Base-by-base conservation (phyloP, 176 grass and related monocot species). In the Eleusine coracana region DNA sequence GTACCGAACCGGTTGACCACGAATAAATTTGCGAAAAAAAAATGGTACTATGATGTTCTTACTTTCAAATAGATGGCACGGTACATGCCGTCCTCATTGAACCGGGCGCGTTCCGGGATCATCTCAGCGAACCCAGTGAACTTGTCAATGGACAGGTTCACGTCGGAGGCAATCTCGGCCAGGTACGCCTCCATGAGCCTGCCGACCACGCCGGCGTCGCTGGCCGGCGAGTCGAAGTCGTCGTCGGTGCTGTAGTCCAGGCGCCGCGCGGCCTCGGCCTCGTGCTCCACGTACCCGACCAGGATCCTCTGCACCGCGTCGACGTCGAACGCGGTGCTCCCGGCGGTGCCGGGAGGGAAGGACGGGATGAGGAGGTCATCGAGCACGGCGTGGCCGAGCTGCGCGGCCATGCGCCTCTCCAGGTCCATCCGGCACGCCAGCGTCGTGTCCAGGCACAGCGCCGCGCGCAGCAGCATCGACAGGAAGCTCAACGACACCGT, bases 1-100 rank as follows among this genome's bases (percentile, higher is more conserved):
- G 21, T 13, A 37, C 15, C 3, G 17, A 25, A 39, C 56, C 73
- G 36, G 6, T 0, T 20, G 39, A 56, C 5, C 10, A 70, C 17
- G 29, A 62, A 13, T 16, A 28, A 9, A 60, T 46, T 46, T 12
- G 44, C 3, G 31, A 34, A 34, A 34, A 34, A 64, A 61, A 18
- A 13, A 62, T 10, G 31, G 13, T 40, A 4, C 72, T 27, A 2
- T 3, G 52, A 67, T 11, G 37, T 79, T 66, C 37, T 21, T 20
- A 98, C 92, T 86, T 95, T 98, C 71, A 98, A 66, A 83, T 93
- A 95, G 79, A 98, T 93, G 63, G 96, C 91, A 77, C 91, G 88
- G 88, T 98, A 98, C 96, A 93, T 93, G 75, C 91, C 96, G 61
- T 98, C 96, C 77, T 95, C 92, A 40, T 89, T 93, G 29, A 92